Conservation (phyloP, 768 basidiomycete species). For the Psilocybe cyanescens region DNA sequence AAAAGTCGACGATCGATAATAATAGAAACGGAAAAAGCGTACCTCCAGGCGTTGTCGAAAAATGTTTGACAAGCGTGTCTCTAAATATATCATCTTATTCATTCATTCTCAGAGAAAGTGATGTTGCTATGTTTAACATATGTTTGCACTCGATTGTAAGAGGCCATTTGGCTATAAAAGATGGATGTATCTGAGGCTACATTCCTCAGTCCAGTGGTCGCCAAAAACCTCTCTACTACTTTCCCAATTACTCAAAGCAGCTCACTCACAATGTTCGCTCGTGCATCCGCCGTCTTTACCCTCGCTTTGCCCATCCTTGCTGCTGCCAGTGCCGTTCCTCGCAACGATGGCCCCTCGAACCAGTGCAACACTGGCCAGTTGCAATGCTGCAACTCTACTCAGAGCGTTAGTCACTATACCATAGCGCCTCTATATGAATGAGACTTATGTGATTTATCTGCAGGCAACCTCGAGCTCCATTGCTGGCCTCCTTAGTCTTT, state of each 20-base stretch:
- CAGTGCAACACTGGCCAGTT: slow-evolving; percentile 32
- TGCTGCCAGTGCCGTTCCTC: slow-evolving; percentile 28
- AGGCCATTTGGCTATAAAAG: slow-evolving; percentile 20
- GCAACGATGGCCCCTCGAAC: slow-evolving; percentile 20
- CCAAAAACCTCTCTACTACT: slow-evolving; percentile 23
- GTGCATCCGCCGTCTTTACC: slow-evolving; percentile 26
- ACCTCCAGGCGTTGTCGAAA: background rate
- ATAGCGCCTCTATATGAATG: background rate
- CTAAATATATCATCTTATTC: background rate
- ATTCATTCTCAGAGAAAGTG: background rate
- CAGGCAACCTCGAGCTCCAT: slow-evolving; percentile 19
- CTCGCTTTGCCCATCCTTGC: slow-evolving; percentile 31
- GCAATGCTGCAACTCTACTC: slow-evolving; percentile 31
- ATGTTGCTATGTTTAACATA: background rate
- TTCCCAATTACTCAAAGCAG: background rate
- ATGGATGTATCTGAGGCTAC: background rate
- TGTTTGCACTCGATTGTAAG: background rate
- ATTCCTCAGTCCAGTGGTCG: slow-evolving; percentile 24
- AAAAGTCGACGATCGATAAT: background rate
- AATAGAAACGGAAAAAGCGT: background rate
- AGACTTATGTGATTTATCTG: background rate
- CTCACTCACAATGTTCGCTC: slow-evolving; percentile 32
- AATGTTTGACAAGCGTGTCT: background rate
- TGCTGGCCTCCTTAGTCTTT: slow-evolving; percentile 24
- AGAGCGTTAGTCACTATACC: slow-evolving; percentile 19